A percentile compares a stretch with the other conserved stretches of the same genome.
Evolutionary conservation across 352 stramenopile species (phyloP).

Genomic region (Stramenopiles sp.): DNA sequence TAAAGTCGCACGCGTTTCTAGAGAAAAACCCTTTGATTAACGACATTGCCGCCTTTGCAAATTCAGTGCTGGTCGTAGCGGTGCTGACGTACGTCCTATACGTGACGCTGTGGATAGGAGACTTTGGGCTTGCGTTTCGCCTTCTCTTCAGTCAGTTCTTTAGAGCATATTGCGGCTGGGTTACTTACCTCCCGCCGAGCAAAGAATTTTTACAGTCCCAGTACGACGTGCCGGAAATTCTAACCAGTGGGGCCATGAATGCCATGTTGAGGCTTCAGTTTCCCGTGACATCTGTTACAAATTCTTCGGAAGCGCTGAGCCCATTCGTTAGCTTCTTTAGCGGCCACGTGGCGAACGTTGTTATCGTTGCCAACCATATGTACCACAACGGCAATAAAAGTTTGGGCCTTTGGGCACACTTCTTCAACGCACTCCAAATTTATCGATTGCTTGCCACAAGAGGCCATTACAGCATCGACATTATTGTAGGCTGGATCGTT

Average conservation of each 20-base stretch:
- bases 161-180: constrained; percentile 11
- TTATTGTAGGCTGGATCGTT: constrained; percentile 11
- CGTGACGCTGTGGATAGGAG: background rate
- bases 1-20: background rate
- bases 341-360: background rate
- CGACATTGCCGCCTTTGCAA: background rate
- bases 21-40: background rate
- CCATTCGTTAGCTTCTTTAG: constrained; percentile 10
- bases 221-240: constrained; percentile 5
- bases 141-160: constrained; percentile 5
- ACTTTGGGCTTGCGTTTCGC: constrained; percentile 3
- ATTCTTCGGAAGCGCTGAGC: background rate
- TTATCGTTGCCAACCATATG: constrained; percentile 10
- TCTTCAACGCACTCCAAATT: background rate
- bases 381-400: background rate
- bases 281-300: background rate
- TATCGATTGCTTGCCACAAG: constrained; percentile 6
- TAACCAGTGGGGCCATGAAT: background rate
- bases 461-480: constrained; percentile 10
- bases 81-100: background rate
- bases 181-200: background rate
- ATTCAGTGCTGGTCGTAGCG: background rate
- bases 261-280: background rate
- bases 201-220: background rate
- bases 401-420: background rate